Evolutionary conservation across 1,284 basidiomycete genomes (phyloP), one percentile per base, ranked within the genome.

Genomic region (Irpex lacteus): DNA sequence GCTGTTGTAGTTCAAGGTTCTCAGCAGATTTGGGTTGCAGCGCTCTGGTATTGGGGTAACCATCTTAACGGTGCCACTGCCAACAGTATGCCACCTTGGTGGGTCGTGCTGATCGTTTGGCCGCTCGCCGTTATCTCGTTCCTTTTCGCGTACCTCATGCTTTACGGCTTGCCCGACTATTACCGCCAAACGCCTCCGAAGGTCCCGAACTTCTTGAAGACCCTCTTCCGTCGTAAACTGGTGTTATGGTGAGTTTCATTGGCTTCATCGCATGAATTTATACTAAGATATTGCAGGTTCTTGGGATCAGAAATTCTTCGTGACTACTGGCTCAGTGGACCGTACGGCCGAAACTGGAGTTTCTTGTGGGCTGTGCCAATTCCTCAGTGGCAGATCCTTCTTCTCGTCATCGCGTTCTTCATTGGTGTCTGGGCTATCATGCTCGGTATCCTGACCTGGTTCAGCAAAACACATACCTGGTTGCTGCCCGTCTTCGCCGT

Each of bases 381-480:
- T 63, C 85, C 93, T 19, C 89, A 90, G 69, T 95, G 90, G 89
- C 87, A 90, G 68, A 94, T 91, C 59, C 79, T 94, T 21, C 74
- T 96, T 26, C 88, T 96, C 66, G 84, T 96, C 73, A 75, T 90
- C 70, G 73, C 82, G 32, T 97, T 97, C 85, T 97, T 97, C 78
- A 77, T 96, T 66, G 86, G 86, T 63, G 85, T 96, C 59, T 97
- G 95, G 95, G 91, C 82, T 11, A 70, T 85, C 9, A 79, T 93
- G 76, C 80, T 97, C 74, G 75, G 83, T 62, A 79, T 94, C 61
- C 81, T 97, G 71, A 96, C 92, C 15, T 83, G 89, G 70, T 89
- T 95, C 77, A 92, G 91, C 72, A 96, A 95, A 78, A 92, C 92
- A 4, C 95, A 97, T 74, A 96, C 95, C 9, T 97, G 95, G 95